These are phyloP conservation scores for Cymbopogon flexuosus DNA, from an alignment of 202 grass and related monocot genomes.

Conservation along the genomic window DNA sequence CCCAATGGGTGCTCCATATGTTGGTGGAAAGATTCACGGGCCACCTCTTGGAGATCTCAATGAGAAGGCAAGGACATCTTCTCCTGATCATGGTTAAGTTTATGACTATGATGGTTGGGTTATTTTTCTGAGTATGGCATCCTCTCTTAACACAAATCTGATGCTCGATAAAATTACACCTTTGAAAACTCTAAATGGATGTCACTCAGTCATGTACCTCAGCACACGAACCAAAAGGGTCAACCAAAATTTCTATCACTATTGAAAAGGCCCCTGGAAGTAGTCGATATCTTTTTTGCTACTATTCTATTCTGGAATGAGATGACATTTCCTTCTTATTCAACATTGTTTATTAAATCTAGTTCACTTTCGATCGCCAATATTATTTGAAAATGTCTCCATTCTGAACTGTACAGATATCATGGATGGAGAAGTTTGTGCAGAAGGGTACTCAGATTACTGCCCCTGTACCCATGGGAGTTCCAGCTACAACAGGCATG, in stretches of 20 bases:
- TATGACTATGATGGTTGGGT: slow-evolving; percentile 8
- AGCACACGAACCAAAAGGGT: neutral
- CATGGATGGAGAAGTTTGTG: slow-evolving; percentile 99
- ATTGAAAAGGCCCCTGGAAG: neutral
- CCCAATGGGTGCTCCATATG: slow-evolving; percentile 91
- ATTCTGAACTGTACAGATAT: slow-evolving; percentile 63
- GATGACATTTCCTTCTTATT: slow-evolving; percentile 18
- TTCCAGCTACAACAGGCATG: slow-evolving; percentile 91
- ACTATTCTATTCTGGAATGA: slow-evolving; percentile 13
- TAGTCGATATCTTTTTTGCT: neutral
- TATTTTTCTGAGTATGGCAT: slow-evolving; percentile 1
- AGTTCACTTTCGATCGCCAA: slow-evolving; percentile 4
- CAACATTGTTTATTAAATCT: slow-evolving; percentile 16
- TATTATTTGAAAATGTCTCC: slow-evolving; percentile 24
- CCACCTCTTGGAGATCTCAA: slow-evolving; percentile 89
- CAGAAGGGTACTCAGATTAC: slow-evolving; percentile 93
- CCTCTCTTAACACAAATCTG: neutral
- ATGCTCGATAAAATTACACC: slow-evolving; percentile 15
- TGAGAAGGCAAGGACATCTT: slow-evolving; percentile 65
- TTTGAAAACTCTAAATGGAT: slow-evolving; percentile 1
- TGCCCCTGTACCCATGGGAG: slow-evolving; percentile 92
- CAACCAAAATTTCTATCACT: neutral
- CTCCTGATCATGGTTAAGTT: slow-evolving; percentile 22
- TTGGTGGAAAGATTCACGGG: slow-evolving; percentile 92
- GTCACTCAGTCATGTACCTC: neutral